Percentiles rank a stretch among this genome's conserved stretches.
Conservation (phyloP, 2,329 filamentous ascomycete genomes). For the Phialophora expanda region DNA sequence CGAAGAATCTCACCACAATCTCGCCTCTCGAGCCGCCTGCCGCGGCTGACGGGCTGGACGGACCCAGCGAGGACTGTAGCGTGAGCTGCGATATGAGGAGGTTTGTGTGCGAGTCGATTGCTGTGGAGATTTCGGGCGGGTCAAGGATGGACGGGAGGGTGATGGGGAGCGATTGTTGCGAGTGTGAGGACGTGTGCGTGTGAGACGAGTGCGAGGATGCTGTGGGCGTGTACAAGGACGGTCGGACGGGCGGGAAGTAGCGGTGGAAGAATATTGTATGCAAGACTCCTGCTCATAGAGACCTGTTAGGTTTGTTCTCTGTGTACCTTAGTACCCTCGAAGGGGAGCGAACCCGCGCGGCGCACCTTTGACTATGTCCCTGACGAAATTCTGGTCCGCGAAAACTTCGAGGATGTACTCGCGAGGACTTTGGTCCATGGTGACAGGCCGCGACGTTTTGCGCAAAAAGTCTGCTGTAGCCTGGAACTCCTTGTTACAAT, state of each 20-base stretch:
- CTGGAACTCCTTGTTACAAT: conserved; percentile 9
- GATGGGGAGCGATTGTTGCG: conserved; percentile 61
- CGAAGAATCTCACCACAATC: conserved; percentile 89
- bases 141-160: conserved; percentile 89
- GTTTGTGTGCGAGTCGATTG: conserved; percentile 86
- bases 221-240: conserved; percentile 66
- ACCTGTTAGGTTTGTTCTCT: not conserved
- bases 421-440: conserved; percentile 62
- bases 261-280: conserved; percentile 99
- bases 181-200: conserved; percentile 30
- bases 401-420: conserved; percentile 95
- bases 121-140: conserved; percentile 79
- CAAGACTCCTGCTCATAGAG: conserved; percentile 70
- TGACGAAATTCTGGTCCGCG: conserved; percentile 85
- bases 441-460: conserved; percentile 15
- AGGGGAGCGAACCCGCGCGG: conserved; percentile 10
- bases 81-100: conserved; percentile 77
- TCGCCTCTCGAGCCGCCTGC: conserved; percentile 71
- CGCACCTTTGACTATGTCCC: conserved; percentile 89
- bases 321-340: not conserved
- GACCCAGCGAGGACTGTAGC: conserved; percentile 57
- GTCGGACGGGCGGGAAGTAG: conserved; percentile 86
- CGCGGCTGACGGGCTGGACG: conserved; percentile 44
- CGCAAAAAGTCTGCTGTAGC: conserved; percentile 14
- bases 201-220: conserved; percentile 29